Evolutionary conservation across 2,329 filamentous ascomycete genomes (phyloP).

Genomic region (Aureobasidium sp.): DNA sequence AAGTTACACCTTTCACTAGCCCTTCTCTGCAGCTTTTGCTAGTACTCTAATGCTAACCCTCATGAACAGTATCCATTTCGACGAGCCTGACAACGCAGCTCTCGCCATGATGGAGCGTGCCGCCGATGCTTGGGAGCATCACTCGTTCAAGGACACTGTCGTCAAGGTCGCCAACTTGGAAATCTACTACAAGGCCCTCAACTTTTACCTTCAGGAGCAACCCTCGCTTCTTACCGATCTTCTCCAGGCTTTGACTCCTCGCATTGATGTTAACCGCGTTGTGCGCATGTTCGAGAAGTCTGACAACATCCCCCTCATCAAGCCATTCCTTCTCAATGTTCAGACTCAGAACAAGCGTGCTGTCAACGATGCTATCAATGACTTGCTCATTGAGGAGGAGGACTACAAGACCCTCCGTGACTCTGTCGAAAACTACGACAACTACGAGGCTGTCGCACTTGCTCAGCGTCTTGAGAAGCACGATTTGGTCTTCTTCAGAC

Average conservation of each 20-base stretch:
- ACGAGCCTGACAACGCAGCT: slow-evolving; percentile 95
- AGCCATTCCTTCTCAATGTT: slow-evolving; percentile 95
- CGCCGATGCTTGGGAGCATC: slow-evolving; percentile 97
- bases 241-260: slow-evolving; percentile 80
- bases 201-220: slow-evolving; percentile 97
- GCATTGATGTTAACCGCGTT: slow-evolving; percentile 97
- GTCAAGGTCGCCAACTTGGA: slow-evolving; percentile 97
- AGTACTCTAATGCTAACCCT: neutral
- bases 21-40: neutral
- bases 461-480: slow-evolving; percentile 93
- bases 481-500: slow-evolving; percentile 97
- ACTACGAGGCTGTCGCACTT: slow-evolving; percentile 92
- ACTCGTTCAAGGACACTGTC: slow-evolving; percentile 98
- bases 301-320: slow-evolving; percentile 95
- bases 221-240: slow-evolving; percentile 93
- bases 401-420: slow-evolving; percentile 98
- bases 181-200: slow-evolving; percentile 95
- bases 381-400: slow-evolving; percentile 95
- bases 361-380: slow-evolving; percentile 97
- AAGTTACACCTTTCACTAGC: neutral
- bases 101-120: slow-evolving; percentile 97
- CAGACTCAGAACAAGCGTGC: slow-evolving; percentile 96
- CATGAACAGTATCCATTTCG: slow-evolving; percentile 66
- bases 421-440: slow-evolving; percentile 97
- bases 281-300: slow-evolving; percentile 98